phyloP scores from a whole-genome alignment of 768 basidiomycete genomes.

The Fomitopsis pulvina region DNA sequence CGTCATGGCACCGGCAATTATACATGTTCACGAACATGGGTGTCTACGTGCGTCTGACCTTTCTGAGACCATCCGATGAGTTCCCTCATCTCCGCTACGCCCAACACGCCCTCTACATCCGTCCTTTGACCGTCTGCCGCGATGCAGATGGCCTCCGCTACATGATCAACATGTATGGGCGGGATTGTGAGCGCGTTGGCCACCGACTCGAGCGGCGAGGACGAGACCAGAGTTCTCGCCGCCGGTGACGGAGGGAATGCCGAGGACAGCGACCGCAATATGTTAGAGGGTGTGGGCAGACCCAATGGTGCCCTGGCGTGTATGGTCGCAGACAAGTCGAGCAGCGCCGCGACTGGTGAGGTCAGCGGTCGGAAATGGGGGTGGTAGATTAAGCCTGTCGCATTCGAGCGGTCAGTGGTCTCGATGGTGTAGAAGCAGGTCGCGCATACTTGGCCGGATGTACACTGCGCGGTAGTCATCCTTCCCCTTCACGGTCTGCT shows the following conservation, averaged over 20 bases:
- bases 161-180: slow-evolving; percentile 94
- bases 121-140: slow-evolving; percentile 40
- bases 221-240: slow-evolving; percentile 23
- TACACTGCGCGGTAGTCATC: slow-evolving; percentile 64
- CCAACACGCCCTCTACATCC: slow-evolving; percentile 57
- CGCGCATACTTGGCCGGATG: slow-evolving; percentile 77
- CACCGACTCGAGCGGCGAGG: slow-evolving; percentile 54
- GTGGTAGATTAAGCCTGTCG: slow-evolving; percentile 88
- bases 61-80: slow-evolving; percentile 60
- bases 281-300: slow-evolving; percentile 57
- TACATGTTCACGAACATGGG: neutral
- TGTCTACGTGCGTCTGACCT: slow-evolving; percentile 19
- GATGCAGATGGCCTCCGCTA: slow-evolving; percentile 76
- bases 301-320: slow-evolving; percentile 52
- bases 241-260: slow-evolving; percentile 25
- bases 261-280: slow-evolving; percentile 49
- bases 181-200: slow-evolving; percentile 79
- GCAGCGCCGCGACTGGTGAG: slow-evolving; percentile 74
- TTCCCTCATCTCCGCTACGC: slow-evolving; percentile 66
- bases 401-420: neutral
- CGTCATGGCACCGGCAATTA: neutral
- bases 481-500: slow-evolving; percentile 37
- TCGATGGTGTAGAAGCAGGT: neutral
- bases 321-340: slow-evolving; percentile 73
- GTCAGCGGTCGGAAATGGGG: slow-evolving; percentile 88